Evolutionary conservation across 805 yeast species (phyloP), one percentile per base, ranked within the genome.

Genomic region (Saturnispora silvae): DNA sequence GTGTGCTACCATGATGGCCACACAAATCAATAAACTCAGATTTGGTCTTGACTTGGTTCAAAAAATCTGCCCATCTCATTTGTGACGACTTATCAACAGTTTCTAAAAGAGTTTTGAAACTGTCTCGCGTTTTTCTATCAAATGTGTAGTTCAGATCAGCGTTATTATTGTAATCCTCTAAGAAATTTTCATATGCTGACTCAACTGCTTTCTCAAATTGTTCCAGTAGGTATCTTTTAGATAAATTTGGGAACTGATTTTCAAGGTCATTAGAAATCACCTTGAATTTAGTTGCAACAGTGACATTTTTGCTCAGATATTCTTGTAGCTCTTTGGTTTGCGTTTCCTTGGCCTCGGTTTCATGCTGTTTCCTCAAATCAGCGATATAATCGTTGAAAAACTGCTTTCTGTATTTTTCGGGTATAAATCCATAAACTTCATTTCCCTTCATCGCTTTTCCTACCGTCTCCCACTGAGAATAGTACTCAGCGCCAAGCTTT

Each of bases 1-100:
- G 80, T 1, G 76, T 68, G 0, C 95, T 84, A 0, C 95, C 95
- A 31, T 70, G 64, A 37, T 86, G 67, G 0, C 94, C 95, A 40
- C 85, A 65, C 26, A 85, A 44, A 17, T 67, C 72, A 13, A 70
- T 48, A 50, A 80, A 85, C 13, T 72, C 59, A 32, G 62, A 63
- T 42, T 78, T 80, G 23, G 70, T 68, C 41, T 72, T 72, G 1
- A 84, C 47, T 4, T 50, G 41, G 0, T 67, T 60, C 29, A 71
- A 64, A 2, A 82, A 49, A 18, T 77, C 78, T 33, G 55, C 58
- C 77, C 94, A 85, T 35, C 57, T 62, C 2, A 81, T 62, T 39
- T 68, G 68, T 1, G 81, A 75, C 13, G 53, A 59, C 19, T 64
- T 56, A 6, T 54, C 54, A 3, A 44, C 15, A 4, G 50, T 45